Conservation (phyloP, 2,329 filamentous ascomycete genomes). For the Ophiostoma piceae region DNA sequence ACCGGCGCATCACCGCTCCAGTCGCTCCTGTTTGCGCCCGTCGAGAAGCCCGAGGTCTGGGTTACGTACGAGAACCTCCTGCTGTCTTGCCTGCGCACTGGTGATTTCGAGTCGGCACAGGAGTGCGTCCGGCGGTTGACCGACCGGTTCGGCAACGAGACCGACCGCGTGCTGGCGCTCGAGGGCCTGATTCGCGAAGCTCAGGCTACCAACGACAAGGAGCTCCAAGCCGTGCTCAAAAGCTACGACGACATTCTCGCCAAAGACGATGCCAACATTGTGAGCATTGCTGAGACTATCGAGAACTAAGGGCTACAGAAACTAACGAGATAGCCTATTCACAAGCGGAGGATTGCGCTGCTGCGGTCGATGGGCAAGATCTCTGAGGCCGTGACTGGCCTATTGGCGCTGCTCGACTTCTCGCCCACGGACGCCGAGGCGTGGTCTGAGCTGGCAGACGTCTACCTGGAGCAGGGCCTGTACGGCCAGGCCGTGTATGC, state of each 20-base stretch:
- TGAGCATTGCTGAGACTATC: not conserved
- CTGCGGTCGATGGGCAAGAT: slow-evolving; percentile 66
- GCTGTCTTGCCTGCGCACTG: slow-evolving; percentile 74
- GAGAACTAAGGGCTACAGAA: slow-evolving; percentile 16
- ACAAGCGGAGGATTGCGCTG: slow-evolving; percentile 78
- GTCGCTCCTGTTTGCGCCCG: slow-evolving; percentile 46
- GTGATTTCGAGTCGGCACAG: slow-evolving; percentile 73
- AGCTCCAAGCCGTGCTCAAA: slow-evolving; percentile 64
- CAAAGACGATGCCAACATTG: slow-evolving; percentile 70
- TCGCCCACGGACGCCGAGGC: slow-evolving; percentile 87
- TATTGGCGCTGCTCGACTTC: slow-evolving; percentile 72
- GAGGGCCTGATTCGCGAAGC: slow-evolving; percentile 82
- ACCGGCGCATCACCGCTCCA: slow-evolving; percentile 46
- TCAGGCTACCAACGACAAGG: slow-evolving; percentile 57
- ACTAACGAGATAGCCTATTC: slow-evolving; percentile 58
- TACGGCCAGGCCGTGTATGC: slow-evolving; percentile 81
- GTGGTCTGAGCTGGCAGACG: slow-evolving; percentile 85
- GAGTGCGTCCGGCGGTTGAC: slow-evolving; percentile 69
- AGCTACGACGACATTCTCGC: slow-evolving; percentile 72
- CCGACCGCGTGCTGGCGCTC: slow-evolving; percentile 82
- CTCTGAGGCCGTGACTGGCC: slow-evolving; percentile 66
- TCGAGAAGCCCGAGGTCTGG: slow-evolving; percentile 78
- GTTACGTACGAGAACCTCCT: slow-evolving; percentile 80
- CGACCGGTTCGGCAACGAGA: slow-evolving; percentile 72
- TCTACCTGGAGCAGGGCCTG: slow-evolving; percentile 75